Conservation (phyloP, 768 basidiomycete species). For the Solioccasus polychromus region DNA sequence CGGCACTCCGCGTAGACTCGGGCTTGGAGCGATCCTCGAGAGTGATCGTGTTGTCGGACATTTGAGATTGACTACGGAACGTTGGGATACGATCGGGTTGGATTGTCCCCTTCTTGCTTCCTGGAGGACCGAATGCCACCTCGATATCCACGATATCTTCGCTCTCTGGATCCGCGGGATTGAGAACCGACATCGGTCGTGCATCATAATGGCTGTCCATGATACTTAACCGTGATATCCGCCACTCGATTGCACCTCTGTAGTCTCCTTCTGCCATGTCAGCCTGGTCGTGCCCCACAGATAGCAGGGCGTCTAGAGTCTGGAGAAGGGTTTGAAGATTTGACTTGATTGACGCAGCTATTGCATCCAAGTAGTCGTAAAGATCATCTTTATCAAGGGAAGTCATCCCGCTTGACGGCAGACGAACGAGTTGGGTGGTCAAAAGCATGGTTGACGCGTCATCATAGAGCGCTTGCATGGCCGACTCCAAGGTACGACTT, state of each 20-base stretch:
- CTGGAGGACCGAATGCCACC: conserved; percentile 44
- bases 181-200: conserved; percentile 38
- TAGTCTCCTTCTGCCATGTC: conserved; percentile 69
- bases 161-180: conserved; percentile 39
- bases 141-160: conserved; percentile 61
- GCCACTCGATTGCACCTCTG: conserved; percentile 73
- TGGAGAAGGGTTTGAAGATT: conserved; percentile 57
- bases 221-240: conserved; percentile 67
- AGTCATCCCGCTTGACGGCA: neutral
- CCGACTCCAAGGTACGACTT: conserved; percentile 66
- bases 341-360: conserved; percentile 50
- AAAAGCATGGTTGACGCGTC: conserved; percentile 61
- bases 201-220: conserved; percentile 50
- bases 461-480: conserved; percentile 73
- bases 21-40: conserved; percentile 24
- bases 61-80: conserved; percentile 33
- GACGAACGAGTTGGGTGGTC: conserved; percentile 45
- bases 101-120: conserved; percentile 28
- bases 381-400: conserved; percentile 20
- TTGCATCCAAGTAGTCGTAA: conserved; percentile 45
- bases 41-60: conserved; percentile 35
- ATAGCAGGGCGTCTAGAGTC: conserved; percentile 59
- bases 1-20: conserved; percentile 16
- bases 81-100: conserved; percentile 25
- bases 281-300: conserved; percentile 68